Evolutionary conservation across 2,329 filamentous ascomycete species (phyloP), one percentile per base, ranked within the genome.

Genomic region (Botrytis aclada): DNA sequence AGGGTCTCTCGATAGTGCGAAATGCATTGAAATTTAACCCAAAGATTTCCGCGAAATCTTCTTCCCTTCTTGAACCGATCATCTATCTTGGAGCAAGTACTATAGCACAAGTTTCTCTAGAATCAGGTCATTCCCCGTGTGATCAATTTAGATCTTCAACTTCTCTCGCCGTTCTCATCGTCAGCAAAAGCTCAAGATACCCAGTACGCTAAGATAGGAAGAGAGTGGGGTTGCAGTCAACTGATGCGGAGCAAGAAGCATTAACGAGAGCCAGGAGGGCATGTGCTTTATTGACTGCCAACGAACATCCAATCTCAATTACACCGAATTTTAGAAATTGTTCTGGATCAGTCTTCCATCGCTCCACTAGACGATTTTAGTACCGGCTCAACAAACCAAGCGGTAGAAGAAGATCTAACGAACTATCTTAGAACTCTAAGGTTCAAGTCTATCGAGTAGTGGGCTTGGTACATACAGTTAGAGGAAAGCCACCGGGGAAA

Each of bases 271-370:
- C n/a, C 56, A 66, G 45, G 45, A 54, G 45, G 25, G 41, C 56
- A 41, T 43, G 47, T 47, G 37, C 65, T 56, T 69, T 69, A 71
- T 66, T 71, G 43, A 65, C 66, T 71, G 45, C 37, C 61, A 71
- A 29, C 34, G 37, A 64, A 71, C 70, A 56, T 71, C 70, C 22
- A 66, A 64, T 71, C 47, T 71, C 70, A 66, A 43, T 66, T 54
- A 66, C 70, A 32, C 45, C 43, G 70, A 71, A 41, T 37, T 32
- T 37, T 70, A 54, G 22, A 43, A 34, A 20, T 65, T 71, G 61
- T 71, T 71, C 70, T 71, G 70, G 70, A 71, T 71, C 70, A 58
- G 41, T 66, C 45, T 66, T 71, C 32, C 61, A 66, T 32, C 32
- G 43, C 34, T 71, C 61, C 70, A 66, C 70, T 41, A 32, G n/a